phyloP scores from a whole-genome alignment of 331 rosid species.

The Malus hybrid region DNA sequence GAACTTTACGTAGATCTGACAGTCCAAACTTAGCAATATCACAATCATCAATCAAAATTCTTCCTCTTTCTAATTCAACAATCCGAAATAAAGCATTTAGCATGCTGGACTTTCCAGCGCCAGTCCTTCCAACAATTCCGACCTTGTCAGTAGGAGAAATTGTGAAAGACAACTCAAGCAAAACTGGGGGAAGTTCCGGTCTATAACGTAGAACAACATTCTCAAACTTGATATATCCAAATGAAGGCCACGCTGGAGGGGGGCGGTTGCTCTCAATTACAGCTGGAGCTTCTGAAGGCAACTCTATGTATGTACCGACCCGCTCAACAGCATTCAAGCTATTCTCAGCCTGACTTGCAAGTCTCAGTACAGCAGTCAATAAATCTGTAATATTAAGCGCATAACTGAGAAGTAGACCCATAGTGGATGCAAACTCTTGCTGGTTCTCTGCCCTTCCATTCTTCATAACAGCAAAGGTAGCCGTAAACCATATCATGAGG shows the following conservation, averaged over 20 bases:
- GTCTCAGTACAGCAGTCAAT: constrained; percentile 80
- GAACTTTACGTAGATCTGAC: constrained; percentile 37
- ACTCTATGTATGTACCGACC: constrained; percentile 65
- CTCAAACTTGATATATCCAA: constrained; percentile 37
- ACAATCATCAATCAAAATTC: constrained; percentile 37
- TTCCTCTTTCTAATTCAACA: constrained; percentile 41
- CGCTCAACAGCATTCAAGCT: constrained; percentile 72
- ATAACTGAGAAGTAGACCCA: constrained; percentile 65
- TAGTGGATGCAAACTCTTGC: constrained; percentile 44
- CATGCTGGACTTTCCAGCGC: constrained; percentile 50
- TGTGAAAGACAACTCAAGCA: constrained; percentile 35
- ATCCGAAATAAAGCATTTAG: constrained; percentile 45
- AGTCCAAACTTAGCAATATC: constrained; percentile 40
- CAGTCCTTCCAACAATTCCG: constrained; percentile 49
- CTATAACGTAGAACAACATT: constrained; percentile 44
- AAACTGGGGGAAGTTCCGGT: constrained; percentile 46
- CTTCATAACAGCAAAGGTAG: constrained; percentile 49
- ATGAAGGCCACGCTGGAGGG: constrained; percentile 47
- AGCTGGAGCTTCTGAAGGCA: constrained; percentile 62
- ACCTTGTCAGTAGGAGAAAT: constrained; percentile 41
- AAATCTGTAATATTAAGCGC: constrained; percentile 78
- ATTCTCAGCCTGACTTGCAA: constrained; percentile 45
- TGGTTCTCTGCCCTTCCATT: constrained; percentile 41
- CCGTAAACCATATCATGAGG: constrained; percentile 49
- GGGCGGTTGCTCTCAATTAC: constrained; percentile 40